Conservation (phyloP, 2,329 filamentous ascomycete species). For the Stromatinia cepivora region DNA sequence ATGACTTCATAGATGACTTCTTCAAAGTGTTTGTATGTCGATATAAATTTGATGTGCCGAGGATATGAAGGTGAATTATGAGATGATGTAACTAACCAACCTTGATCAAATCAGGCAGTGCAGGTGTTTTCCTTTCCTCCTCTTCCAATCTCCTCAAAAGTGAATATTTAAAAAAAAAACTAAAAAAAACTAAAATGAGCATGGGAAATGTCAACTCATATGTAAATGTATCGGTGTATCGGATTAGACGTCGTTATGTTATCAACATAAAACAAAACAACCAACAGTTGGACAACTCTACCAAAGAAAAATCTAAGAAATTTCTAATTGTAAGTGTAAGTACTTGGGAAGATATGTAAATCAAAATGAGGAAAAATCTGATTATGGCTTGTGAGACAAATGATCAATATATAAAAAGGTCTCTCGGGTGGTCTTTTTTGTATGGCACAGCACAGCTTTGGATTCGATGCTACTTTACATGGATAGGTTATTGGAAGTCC, state of each 20-base stretch:
- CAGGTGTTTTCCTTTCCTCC: neutral
- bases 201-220: neutral
- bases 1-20: constrained; percentile 8
- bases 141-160: neutral
- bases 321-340: neutral
- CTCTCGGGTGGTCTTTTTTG: neutral
- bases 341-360: neutral
- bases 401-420: neutral
- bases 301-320: neutral
- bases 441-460: neutral
- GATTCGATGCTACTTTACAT: neutral
- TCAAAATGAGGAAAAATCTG: neutral
- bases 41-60: neutral
- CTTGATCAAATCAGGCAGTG: neutral
- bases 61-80: neutral
- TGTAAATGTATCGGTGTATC: neutral
- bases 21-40: neutral
- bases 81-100: neutral
- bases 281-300: neutral
- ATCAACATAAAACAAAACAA: neutral
- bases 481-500: neutral
- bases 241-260: neutral
- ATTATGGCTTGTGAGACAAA: neutral
- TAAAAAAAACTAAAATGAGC: neutral
- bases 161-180: neutral